Evolutionary conservation across 176 grass and related monocot species (phyloP).

Genomic region (Oryza longistaminata): DNA sequence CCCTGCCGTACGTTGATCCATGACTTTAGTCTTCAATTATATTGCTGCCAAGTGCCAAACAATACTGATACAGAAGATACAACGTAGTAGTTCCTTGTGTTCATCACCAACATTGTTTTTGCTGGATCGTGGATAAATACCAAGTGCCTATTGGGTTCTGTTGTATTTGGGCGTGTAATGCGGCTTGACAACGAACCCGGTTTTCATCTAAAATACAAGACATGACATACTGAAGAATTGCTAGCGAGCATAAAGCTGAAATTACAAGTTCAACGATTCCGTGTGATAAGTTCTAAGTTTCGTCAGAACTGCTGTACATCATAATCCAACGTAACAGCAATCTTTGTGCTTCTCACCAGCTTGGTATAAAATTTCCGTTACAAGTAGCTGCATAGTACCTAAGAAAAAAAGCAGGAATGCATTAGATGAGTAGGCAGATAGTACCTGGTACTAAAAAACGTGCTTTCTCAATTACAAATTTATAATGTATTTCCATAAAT

Average conservation of each 20-base stretch:
- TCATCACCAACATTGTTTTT: not conserved
- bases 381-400: conserved; percentile 23
- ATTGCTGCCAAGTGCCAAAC: not conserved
- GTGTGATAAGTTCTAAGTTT: conserved; percentile 22
- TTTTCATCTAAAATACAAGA: conserved; percentile 19
- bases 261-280: conserved; percentile 5
- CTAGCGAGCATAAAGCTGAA: not conserved
- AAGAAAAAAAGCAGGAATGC: not conserved
- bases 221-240: not conserved
- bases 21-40: not conserved
- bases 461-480: not conserved
- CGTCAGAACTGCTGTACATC: conserved; percentile 11
- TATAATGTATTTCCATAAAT: not conserved
- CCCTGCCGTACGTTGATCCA: not conserved
- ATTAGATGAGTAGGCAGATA: conserved; percentile 20
- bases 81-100: not conserved
- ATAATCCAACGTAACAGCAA: not conserved
- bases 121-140: conserved; percentile 2
- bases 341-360: not conserved
- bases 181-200: not conserved
- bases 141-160: not conserved
- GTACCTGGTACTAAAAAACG: not conserved
- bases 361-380: conserved; percentile 4
- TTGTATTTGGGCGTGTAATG: not conserved
- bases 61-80: not conserved